A percentile compares a stretch with the other conserved stretches of the same genome.
Evolutionary conservation across 371 early-diverging fungal genomes (phyloP).

Genomic region (Coemansia sp.): DNA sequence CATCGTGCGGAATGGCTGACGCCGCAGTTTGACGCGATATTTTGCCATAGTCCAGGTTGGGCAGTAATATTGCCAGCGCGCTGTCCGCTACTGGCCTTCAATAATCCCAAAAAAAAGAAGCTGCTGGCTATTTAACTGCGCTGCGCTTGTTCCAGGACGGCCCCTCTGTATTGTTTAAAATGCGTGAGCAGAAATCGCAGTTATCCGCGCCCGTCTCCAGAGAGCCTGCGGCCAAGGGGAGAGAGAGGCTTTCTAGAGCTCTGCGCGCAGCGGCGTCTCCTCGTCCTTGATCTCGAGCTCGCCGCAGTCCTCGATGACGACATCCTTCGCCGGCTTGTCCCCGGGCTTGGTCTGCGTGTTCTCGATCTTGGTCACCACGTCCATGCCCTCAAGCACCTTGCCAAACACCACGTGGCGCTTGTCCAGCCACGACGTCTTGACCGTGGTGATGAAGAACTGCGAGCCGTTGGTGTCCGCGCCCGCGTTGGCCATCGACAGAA

Average conservation of each 20-base stretch:
- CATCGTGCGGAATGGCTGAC: no score
- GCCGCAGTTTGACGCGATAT: no score
- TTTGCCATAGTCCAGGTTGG: no score
- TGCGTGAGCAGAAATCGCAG: neutral
- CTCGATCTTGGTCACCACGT: slow-evolving; percentile 82
- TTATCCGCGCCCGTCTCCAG: neutral
- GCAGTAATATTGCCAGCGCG: slow-evolving; percentile 2
- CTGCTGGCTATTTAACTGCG: slow-evolving; percentile 1
- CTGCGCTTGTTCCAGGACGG: neutral
- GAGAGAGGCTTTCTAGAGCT: slow-evolving; percentile 17
- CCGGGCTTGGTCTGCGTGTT: slow-evolving; percentile 29
- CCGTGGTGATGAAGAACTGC: slow-evolving; percentile 79
- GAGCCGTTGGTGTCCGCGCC: slow-evolving; percentile 96
- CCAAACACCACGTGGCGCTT: slow-evolving; percentile 99
- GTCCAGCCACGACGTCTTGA: slow-evolving; percentile 89
- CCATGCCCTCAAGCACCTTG: slow-evolving; percentile 79
- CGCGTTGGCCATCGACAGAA: slow-evolving; percentile 94
- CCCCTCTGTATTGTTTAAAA: no score
- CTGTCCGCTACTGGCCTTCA: neutral
- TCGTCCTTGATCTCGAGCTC: slow-evolving; percentile 36
- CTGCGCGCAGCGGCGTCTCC: slow-evolving; percentile 44
- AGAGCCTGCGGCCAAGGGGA: neutral
- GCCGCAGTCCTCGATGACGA: slow-evolving; percentile 52
- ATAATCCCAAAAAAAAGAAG: no score
- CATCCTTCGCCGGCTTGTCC: slow-evolving; percentile 43